Percentiles rank a stretch among this genome's conserved stretches.
These are phyloP conservation scores for Przewalskia tangutica DNA, from an alignment of 257 asterid genomes.

Conservation along the genomic window DNA sequence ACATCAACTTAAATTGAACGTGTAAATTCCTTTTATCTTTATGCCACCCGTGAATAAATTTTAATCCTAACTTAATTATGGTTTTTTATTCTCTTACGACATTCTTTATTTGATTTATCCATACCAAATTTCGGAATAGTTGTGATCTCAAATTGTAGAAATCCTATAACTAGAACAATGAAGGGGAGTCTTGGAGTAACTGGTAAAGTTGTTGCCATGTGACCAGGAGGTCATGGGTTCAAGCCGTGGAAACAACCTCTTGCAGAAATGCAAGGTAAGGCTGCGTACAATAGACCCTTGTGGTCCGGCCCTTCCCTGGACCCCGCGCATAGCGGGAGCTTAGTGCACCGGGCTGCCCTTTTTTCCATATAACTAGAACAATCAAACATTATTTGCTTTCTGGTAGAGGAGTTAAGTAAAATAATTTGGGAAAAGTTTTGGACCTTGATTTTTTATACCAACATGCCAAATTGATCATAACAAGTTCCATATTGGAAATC, in stretches of 20 bases:
- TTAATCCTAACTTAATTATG: neutral
- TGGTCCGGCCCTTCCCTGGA: too few relatives aligned
- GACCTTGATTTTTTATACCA: neutral
- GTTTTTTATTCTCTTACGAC: neutral
- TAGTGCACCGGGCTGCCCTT: too few relatives aligned
- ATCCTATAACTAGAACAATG: neutral
- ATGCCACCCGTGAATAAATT: neutral
- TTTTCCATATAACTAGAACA: neutral
- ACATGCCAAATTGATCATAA: neutral
- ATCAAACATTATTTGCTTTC: neutral
- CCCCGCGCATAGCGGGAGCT: too few relatives aligned
- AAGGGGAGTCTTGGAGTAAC: too few relatives aligned
- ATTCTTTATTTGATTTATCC: neutral
- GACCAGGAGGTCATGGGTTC: too few relatives aligned
- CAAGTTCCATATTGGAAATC: neutral
- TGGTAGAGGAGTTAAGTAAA: neutral
- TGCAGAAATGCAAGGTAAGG: too few relatives aligned
- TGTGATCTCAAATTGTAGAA: neutral
- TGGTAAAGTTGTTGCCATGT: too few relatives aligned
- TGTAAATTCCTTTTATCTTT: neutral
- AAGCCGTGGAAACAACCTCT: too few relatives aligned
- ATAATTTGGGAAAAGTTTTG: neutral
- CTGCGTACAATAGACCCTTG: too few relatives aligned
- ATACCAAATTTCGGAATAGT: neutral
- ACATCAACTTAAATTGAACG: neutral